Evolutionary conservation across 2,329 filamentous ascomycete genomes (phyloP).

Genomic region (Massarina eburnea): DNA sequence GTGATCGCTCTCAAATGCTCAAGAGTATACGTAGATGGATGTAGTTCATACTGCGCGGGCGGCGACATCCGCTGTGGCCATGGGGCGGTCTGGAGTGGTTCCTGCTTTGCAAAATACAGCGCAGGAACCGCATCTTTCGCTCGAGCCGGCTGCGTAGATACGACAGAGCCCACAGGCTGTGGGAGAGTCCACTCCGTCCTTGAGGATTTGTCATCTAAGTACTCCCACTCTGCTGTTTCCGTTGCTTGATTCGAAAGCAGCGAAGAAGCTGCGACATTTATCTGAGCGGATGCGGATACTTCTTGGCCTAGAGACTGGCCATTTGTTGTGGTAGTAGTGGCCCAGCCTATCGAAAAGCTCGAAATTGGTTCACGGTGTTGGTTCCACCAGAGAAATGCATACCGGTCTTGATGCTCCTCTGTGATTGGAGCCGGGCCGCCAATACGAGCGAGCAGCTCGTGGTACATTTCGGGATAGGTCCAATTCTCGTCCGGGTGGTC

Average conservation of each 20-base stretch:
- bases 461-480: slow-evolving; percentile 13
- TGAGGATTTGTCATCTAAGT: neutral
- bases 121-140: too few species aligned
- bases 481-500: slow-evolving; percentile 11
- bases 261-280: neutral
- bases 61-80: too few species aligned
- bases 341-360: neutral
- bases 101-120: too few species aligned
- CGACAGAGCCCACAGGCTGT: too few species aligned
- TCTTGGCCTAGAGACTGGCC: neutral
- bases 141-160: too few species aligned
- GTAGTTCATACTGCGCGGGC: too few species aligned
- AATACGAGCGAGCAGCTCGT: slow-evolving; percentile 3
- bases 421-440: slow-evolving; percentile 4
- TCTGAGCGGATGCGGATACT: neutral
- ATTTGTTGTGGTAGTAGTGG: neutral
- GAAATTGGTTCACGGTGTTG: too few species aligned
- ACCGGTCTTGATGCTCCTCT: slow-evolving; percentile 5
- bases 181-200: too few species aligned
- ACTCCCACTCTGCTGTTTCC: neutral
- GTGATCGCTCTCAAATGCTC: too few species aligned
- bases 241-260: neutral
- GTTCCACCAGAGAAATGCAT: neutral
- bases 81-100: too few species aligned
- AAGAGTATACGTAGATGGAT: too few species aligned